Base-by-base conservation (phyloP, 805 yeast species). In the Wickerhamomyces bovis region DNA sequence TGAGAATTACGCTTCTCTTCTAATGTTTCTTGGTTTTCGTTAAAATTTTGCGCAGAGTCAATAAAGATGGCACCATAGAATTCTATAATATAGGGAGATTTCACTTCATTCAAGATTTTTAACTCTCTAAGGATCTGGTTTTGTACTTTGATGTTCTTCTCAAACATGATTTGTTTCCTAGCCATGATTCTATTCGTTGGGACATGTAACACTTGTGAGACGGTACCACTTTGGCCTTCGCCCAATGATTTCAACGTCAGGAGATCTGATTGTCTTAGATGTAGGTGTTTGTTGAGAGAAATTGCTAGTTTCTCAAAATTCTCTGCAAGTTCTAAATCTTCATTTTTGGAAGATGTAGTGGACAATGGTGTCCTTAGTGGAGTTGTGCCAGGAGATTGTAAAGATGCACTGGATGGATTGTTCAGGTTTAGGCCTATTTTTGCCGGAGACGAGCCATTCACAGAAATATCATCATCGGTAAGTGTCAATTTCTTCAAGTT, bases 141-240 rank as follows among this genome's bases (percentile, higher is more conserved):
- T 56, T 85, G 87, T 9, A 87, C 81, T 15, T 79, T 77, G 49
- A 80, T 80, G 60, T 88, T 87, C 54, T 85, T 81, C 57, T 92
- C 98, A 23, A 94, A 78, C 52, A 84, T 89, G 28, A 94, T 88
- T 40, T 81, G 80, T 61, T 94, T 94, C 54, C 87, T 81, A 15
- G 99, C 98, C 89, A 94, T 86, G 26, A 84, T 77, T 48, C 81
- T 83, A 51, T 89, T 88, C 10, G 92, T 82, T 11, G 98, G 97
- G 5, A 87, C 76, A 65, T 94, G 98, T 44, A 89, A 68, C 12
- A 89, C 95, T 60, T 90, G 89, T 41, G 85, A 71, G 3, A 94
- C 99, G 2, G 89, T 81, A 2, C 99, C 99, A 12, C 96, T 89
- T 62, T 88, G 90, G 12, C 99, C 99, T 25, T 88, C 76, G 10